Evolutionary conservation across 768 basidiomycete genomes (phyloP), one percentile per base, ranked within the genome.

Genomic region (Boletus reticulatus): DNA sequence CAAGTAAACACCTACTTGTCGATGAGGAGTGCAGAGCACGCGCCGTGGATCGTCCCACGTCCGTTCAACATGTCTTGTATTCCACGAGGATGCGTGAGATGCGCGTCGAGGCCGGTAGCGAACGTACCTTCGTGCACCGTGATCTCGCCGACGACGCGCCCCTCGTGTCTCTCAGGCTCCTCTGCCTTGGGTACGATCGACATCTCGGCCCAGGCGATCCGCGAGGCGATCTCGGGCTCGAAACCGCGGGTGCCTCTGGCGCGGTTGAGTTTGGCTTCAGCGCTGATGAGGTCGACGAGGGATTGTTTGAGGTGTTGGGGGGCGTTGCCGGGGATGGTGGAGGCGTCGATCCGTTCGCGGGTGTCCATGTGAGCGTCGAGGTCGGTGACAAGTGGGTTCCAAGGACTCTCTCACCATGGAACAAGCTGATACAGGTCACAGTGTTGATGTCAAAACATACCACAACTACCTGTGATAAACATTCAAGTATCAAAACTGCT

Each of bases 11-110:
- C 78, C 29, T 43, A 80, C 84, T 76, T 60, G 66, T 85, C 83
- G 39, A 84, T 75, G 5, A 85, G 66, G 50, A 78, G 74, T 0
- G 80, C 82, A 3, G 78, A 74, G 58, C 83, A 85, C 19, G 77
- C 82, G 27, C 83, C 84, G 45, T 85, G 84, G 1, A 85, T 60
- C 41, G 65, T 74, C n/a, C 75, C 75, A 4, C 46, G 59, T 19
- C 70, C 73, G 56, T 84, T 84, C 10, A 84, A 48, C 82, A 85
- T 84, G 56, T 84, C 83, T 84, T 84, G 19, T 1, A 16, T 12
- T 9, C 0, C 38, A n/a, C n/a, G 3, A 17, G 14, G 36, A 12
- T 37, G 9, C 29, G 29, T 29, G 29, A 36, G 34, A 36, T 6
- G 12, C 6, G 34, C 34, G 11, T 36, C 14, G 34, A 36, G 6